phyloP scores from a whole-genome alignment of 2,329 filamentous ascomycete genomes.

The Xylariaceae sp. region DNA sequence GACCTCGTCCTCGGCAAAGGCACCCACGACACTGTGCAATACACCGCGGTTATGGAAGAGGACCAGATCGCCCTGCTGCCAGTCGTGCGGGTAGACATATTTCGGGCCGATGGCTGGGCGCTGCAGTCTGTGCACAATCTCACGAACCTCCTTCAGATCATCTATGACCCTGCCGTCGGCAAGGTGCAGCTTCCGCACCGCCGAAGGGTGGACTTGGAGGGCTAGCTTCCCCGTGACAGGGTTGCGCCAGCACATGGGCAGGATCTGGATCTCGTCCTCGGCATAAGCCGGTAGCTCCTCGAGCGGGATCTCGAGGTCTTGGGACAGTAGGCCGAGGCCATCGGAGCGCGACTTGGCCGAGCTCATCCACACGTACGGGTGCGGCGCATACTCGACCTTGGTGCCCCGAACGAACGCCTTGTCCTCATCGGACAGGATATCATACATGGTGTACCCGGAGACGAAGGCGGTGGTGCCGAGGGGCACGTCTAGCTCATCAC shows the following conservation, averaged over 20 bases:
- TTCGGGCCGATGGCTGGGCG: conserved; percentile 64
- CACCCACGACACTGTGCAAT: conserved; percentile 69
- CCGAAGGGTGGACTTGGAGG: conserved; percentile 69
- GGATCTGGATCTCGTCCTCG: conserved; percentile 59
- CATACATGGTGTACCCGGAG: conserved; percentile 65
- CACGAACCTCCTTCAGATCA: conserved; percentile 59
- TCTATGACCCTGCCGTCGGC: conserved; percentile 63
- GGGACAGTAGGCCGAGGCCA: conserved; percentile 66
- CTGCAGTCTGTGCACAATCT: conserved; percentile 64
- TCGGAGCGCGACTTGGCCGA: conserved; percentile 59
- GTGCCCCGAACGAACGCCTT: conserved; percentile 62
- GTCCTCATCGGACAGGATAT: conserved; percentile 58
- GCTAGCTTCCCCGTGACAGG: conserved; percentile 63
- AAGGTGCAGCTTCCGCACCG: conserved; percentile 63
- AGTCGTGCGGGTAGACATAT: conserved; percentile 68
- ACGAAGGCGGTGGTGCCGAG: conserved; percentile 74
- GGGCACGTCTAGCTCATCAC: conserved; percentile 61
- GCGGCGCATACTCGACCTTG: conserved; percentile 68
- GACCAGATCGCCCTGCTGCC: conserved; percentile 70
- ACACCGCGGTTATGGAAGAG: conserved; percentile 75
- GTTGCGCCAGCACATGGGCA: conserved; percentile 75
- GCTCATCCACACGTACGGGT: conserved; percentile 81
- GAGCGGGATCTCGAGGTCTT: conserved; percentile 55
- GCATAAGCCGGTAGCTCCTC: conserved; percentile 61
- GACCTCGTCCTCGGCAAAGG: conserved; percentile 68